Conservation (phyloP, 1,284 basidiomycete genomes). For the Puccinia horiana region DNA sequence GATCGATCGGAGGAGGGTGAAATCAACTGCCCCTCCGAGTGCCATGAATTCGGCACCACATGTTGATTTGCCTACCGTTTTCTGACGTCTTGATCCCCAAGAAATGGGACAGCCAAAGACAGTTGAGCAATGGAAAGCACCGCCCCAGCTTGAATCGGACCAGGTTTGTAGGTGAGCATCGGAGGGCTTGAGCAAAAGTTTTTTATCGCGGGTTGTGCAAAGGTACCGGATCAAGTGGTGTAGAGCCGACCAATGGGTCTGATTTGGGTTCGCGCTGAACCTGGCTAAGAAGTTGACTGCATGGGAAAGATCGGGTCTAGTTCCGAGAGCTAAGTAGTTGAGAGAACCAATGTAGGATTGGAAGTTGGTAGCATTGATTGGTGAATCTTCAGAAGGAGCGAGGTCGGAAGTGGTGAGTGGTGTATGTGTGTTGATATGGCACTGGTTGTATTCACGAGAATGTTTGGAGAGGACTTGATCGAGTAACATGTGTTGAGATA, state of each 20-base stretch:
- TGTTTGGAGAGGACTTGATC: not conserved
- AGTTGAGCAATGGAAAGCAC: not conserved
- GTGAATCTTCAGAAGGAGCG: not conserved
- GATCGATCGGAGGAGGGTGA: not conserved
- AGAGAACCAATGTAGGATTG: not conserved
- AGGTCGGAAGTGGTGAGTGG: not conserved
- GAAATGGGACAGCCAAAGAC: not conserved
- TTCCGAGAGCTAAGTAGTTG: not conserved
- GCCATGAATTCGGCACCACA: slow-evolving; percentile 10
- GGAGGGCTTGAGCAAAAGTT: not conserved
- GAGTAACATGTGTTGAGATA: not conserved
- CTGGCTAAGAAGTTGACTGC: not conserved
- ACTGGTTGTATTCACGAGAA: not conserved
- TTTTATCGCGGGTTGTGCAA: not conserved
- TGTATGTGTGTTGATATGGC: not conserved
- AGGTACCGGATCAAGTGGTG: not conserved
- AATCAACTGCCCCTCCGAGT: not conserved
- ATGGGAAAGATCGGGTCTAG: not conserved
- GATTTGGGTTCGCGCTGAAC: not conserved
- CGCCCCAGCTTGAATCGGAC: not conserved
- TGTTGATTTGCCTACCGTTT: not conserved
- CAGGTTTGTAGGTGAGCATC: not conserved
- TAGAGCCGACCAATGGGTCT: not conserved
- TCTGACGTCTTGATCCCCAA: not conserved
- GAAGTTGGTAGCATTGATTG: not conserved